Conservation (phyloP, 345 rosid species). For the Erysimum cheiranthoides region DNA sequence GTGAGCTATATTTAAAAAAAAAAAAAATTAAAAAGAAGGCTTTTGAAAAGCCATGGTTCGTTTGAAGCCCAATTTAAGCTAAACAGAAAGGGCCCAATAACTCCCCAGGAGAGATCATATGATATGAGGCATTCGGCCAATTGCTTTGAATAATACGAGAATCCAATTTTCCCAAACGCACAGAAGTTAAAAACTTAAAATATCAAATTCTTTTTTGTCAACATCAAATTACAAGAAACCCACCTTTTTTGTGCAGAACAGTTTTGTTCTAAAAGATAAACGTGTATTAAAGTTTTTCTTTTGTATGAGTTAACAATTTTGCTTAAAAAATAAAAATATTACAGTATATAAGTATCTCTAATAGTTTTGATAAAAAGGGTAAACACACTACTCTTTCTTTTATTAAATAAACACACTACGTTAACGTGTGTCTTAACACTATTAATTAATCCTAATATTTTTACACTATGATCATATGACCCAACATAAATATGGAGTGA, state of each 20-base stretch:
- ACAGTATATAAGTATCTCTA: no score
- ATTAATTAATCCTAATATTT: neutral
- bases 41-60: neutral
- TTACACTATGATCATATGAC: neutral
- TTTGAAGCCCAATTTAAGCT: neutral
- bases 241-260: no score
- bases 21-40: neutral
- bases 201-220: no score
- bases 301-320: neutral
- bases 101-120: neutral
- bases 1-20: no score
- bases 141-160: no score
- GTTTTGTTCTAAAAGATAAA: no score
- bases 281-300: neutral
- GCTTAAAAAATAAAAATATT: no score
- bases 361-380: neutral
- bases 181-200: no score
- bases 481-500: neutral
- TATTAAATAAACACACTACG: neutral
- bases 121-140: neutral
- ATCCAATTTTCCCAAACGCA: no score
- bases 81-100: slow-evolving; percentile 1
- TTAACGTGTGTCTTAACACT: neutral
- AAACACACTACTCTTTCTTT: neutral
- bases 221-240: no score